Conservation (phyloP, 108 stramenopile genomes). For the Mediolabrus comicus region DNA sequence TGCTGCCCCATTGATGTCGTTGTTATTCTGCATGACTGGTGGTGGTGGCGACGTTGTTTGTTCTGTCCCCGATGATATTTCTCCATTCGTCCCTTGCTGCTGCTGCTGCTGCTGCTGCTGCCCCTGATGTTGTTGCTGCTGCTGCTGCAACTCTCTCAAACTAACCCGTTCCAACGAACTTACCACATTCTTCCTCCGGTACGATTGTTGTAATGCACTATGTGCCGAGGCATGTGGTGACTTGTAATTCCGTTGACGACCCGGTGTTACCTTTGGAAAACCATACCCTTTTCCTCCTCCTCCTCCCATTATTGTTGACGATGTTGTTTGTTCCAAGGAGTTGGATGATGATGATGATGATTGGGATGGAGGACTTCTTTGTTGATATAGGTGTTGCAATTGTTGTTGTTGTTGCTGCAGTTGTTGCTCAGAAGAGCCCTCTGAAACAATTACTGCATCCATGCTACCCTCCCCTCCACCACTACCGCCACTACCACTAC, state of each 20-base stretch:
- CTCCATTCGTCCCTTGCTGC: background rate
- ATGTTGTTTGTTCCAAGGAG: background rate
- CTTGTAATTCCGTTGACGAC: constrained; percentile 23
- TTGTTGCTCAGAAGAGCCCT: no score
- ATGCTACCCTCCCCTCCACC: background rate
- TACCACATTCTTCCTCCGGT: background rate
- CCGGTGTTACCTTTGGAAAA: constrained; percentile 37
- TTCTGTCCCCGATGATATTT: no score
- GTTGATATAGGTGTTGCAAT: background rate
- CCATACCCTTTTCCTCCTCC: background rate
- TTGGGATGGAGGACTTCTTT: background rate
- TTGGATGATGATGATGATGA: no score
- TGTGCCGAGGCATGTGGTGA: constrained; percentile 3
- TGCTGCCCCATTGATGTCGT: background rate
- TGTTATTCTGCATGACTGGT: background rate
- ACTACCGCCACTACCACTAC: background rate
- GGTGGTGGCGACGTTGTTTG: no score
- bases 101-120: background rate
- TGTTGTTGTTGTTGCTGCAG: background rate
- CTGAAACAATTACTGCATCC: background rate
- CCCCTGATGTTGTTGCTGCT: background rate
- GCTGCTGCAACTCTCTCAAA: background rate
- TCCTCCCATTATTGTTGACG: background rate
- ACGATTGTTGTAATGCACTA: background rate
- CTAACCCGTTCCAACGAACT: background rate